These are phyloP conservation scores for Beauveria bassiana DNA, from an alignment of 2,329 filamentous ascomycete species.

Conservation along the genomic window DNA sequence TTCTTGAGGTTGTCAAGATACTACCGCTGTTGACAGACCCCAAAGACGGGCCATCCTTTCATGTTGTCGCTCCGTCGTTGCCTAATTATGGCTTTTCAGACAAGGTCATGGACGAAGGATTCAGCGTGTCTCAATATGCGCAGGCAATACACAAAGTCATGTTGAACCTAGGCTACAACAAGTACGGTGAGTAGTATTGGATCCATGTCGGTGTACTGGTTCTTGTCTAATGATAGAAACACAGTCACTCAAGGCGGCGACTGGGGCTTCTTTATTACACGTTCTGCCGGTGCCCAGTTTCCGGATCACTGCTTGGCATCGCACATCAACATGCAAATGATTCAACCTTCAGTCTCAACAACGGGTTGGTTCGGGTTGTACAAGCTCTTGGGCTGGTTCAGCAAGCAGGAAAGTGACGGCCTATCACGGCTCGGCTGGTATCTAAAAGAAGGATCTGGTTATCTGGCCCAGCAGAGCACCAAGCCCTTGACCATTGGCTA, in stretches of 20 bases:
- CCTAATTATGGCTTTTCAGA: slow-evolving; percentile 42
- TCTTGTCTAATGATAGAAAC: neutral
- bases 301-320: slow-evolving; percentile 42
- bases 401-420: slow-evolving; percentile 39
- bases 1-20: slow-evolving; percentile 58
- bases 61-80: slow-evolving; percentile 50
- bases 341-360: slow-evolving; percentile 27
- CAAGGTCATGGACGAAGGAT: slow-evolving; percentile 21
- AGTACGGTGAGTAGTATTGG: slow-evolving; percentile 21
- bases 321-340: slow-evolving; percentile 46
- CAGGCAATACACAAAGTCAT: slow-evolving; percentile 62
- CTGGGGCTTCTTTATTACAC: slow-evolving; percentile 59
- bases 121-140: slow-evolving; percentile 28
- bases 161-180: slow-evolving; percentile 51
- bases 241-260: slow-evolving; percentile 52
- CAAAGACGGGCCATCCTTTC: slow-evolving; percentile 34
- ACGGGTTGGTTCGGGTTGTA: slow-evolving; percentile 32
- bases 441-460: slow-evolving; percentile 37
- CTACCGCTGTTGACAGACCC: slow-evolving; percentile 38
- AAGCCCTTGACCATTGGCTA: slow-evolving; percentile 69
- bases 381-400: slow-evolving; percentile 5
- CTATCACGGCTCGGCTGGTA: slow-evolving; percentile 52
- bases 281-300: slow-evolving; percentile 49
- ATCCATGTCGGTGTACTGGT: too few species aligned
- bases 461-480: slow-evolving; percentile 39